Evolutionary conservation across 169 alveolate species (phyloP).

Genomic region (Babesia ovis): DNA sequence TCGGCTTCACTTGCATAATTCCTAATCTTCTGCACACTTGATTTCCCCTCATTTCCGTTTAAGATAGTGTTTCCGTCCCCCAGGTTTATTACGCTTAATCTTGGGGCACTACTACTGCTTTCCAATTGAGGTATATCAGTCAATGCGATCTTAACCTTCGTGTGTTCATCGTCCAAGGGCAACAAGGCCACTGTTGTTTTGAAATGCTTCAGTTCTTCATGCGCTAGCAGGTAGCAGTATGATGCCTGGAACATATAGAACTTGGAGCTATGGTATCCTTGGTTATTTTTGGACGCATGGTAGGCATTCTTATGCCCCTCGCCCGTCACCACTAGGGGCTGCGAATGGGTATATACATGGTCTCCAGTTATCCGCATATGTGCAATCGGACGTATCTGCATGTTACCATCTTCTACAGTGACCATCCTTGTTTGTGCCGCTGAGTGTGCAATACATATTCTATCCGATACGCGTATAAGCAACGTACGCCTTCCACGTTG

Average conservation of each 20-base stretch:
- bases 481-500: neutral
- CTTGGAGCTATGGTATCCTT: neutral
- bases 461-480: slow-evolving; percentile 11
- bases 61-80: neutral
- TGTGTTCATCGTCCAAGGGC: neutral
- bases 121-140: neutral
- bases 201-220: slow-evolving; percentile 20
- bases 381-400: neutral
- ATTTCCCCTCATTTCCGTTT: too few relatives aligned
- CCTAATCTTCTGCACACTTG: neutral
- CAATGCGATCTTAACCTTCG: neutral
- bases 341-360: slow-evolving; percentile 23
- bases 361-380: slow-evolving; percentile 12
- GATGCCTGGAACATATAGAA: slow-evolving; percentile 16
- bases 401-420: neutral
- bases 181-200: neutral
- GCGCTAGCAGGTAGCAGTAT: slow-evolving; percentile 13
- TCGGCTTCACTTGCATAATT: neutral
- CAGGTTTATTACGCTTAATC: neutral
- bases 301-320: neutral
- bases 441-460: slow-evolving; percentile 29
- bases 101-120: too few relatives aligned
- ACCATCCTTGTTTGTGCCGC: slow-evolving; percentile 2
- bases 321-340: slow-evolving; percentile 13
- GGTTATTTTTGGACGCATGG: neutral